Evolutionary conservation across 1,284 basidiomycete species (phyloP), one percentile per base, ranked within the genome.

Genomic region (Inonotus hispidus): DNA sequence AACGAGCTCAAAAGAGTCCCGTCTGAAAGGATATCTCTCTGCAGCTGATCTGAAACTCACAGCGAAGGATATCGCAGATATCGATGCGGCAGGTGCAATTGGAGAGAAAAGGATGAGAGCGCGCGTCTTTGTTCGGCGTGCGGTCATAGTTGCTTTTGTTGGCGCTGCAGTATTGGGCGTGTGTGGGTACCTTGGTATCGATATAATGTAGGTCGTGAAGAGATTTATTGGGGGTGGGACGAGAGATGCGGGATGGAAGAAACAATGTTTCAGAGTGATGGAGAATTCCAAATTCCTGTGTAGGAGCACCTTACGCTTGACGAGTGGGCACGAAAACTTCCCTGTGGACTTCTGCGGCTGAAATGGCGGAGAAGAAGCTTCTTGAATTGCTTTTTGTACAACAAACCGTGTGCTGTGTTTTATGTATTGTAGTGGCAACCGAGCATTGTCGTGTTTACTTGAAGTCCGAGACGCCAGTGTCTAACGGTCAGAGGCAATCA

Each of bases 11-110:
- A 86, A 76, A 61, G 82, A 81, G 65, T 74, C 79, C 27, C 82
- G 85, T 45, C 75, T 92, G 50, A 70, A 84, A 66, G 82, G 85
- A 58, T 93, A 92, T 67, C 73, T 92, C 39, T 79, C 74, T 2
- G 83, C 83, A 3, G 85, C 78, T 1, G 80, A 87, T 59, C 74
- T 88, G 2, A 63, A 56, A 23, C 58, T 67, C 10, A 64, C 63
- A 0, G n/a, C 35, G 8, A 77, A 80, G 21, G 84, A 86, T 63
- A 75, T 85, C 46, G 73, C 70, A n/a, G 79, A 79, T 2, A 85
- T 86, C 38, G 85, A 87, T 65, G 74, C 72, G 35, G 83, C 83
- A 0, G 83, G 83, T 2, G 78, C 78, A 4, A 64, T 71, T 13
- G 77, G 75, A 3, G 21, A 43, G 19, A 41, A 39, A 11, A 45